Percentiles rank a stretch among this genome's conserved stretches.
Conservation (phyloP, 2,329 filamentous ascomycete genomes). For the Aspergillus tubingensis region DNA sequence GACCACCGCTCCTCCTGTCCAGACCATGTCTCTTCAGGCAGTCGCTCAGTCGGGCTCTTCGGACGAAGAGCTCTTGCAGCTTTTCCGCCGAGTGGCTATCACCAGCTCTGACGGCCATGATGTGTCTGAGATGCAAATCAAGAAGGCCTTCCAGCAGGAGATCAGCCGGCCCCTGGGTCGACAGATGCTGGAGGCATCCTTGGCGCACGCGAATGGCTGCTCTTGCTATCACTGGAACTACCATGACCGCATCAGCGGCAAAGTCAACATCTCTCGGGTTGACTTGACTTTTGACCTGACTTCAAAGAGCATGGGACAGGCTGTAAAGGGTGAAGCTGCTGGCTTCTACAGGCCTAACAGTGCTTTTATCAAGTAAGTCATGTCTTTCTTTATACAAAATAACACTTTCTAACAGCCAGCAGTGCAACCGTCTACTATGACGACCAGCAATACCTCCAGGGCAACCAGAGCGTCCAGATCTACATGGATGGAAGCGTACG, state of each 20-base stretch:
- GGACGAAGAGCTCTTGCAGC: conserved; percentile 4
- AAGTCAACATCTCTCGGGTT: conserved; percentile 4
- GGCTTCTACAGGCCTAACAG: conserved; percentile 4
- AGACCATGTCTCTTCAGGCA: conserved; percentile 1
- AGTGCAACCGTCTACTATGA: conserved; percentile 7
- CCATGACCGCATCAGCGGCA: conserved; percentile 4
- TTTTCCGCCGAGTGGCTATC: conserved; percentile 6
- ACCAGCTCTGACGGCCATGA: conserved; percentile 4
- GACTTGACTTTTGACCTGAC: conserved; percentile 3
- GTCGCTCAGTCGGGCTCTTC: neutral
- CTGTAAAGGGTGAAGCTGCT: neutral
- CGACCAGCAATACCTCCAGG: conserved; percentile 4
- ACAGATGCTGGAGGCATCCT: conserved; percentile 7
- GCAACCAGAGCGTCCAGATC: conserved; percentile 5
- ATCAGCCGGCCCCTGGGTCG: conserved; percentile 6
- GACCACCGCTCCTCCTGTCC: neutral
- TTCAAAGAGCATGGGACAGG: conserved; percentile 7
- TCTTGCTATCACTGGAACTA: conserved; percentile 10
- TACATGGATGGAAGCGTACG: conserved; percentile 6
- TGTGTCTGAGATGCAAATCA: conserved; percentile 8
- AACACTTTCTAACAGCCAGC: neutral
- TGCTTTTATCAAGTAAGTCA: conserved; percentile 1
- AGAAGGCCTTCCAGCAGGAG: conserved; percentile 6
- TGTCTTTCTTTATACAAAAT: neutral
- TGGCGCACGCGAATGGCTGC: neutral